Evolutionary conservation across 345 rosid species (phyloP), one percentile per base, ranked within the genome.

Genomic region (Eucalyptus cloeziana): DNA sequence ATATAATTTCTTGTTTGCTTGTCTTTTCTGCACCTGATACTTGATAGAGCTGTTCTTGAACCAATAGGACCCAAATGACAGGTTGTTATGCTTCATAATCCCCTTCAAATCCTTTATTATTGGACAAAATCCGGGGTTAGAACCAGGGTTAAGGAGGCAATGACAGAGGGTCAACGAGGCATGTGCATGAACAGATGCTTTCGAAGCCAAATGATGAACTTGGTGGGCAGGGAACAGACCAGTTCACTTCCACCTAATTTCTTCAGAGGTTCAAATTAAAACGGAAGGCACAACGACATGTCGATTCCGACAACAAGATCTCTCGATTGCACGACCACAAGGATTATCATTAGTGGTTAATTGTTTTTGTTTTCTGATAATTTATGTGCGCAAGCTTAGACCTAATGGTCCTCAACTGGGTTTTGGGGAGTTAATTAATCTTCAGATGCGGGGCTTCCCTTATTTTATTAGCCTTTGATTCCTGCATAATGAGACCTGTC

Each of bases 211-310:
- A 87, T 64, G n/a, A 88, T 85, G 76, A 49, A 88, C 62, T 33
- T 64, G 90, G 92, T 88, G 76, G 87, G 89, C 51, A 79, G 91
- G 86, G 62, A 88, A 91, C 92, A 88, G 3, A 88, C 86, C 91
- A 89, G 88, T 71, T 89, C 92, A 85, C 52, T 87, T 87, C 87
- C 88, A 87, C 71, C 86, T 86, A 76, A 69, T 45, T 58, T 49
- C 71, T 15, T 45, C 85, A 27, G 3, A 21, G 16, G 47, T 76
- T 76, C 47, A 37, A 40, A 76, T 87, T 76, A 10, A 21, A 30
- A 49, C 12, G 50, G 13, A 30, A 60, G 85, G 44, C 49, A 40
- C 31, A 67, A 31, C 27, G 43, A 37, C 45, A 87, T 62, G 89
- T 44, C 44, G 51, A 52, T 51, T 89, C 69, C 90, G 88, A 89